Evolutionary conservation across 2,329 filamentous ascomycete species (phyloP), one percentile per base, ranked within the genome.

Genomic region (Ceratocystis destructans): DNA sequence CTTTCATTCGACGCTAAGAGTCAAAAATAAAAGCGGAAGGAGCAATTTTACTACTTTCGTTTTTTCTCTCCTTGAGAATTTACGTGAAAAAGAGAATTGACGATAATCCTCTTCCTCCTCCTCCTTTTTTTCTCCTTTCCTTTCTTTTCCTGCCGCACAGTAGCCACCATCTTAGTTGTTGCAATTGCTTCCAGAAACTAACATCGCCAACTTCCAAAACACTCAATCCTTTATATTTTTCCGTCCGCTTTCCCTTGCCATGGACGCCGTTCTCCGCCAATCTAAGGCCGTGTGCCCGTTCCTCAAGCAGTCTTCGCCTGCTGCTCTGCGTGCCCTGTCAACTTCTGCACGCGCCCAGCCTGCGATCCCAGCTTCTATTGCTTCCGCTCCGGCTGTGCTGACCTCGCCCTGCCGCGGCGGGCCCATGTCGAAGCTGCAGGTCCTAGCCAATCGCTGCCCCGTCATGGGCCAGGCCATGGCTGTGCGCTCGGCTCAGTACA

Each of bases 401-500:
- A 3, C 28, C 25, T 72, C 82, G 69, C 88, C 88, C 65, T 87
- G 87, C 67, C 89, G 91, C 73, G 93, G 92, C 71, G 90, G 92
- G 73, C 90, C 90, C 77, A 96, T 97, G 85, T 96, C 91, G 73
- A 97, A 96, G 79, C 83, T 99, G 73, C 94, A 97, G 80, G 85
- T 94, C 71, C 86, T 96, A 73, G 94, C 90, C 73, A 87, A 91
- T 74, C 90, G 93, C 76, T 99, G 94, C 83, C 94, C 94, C 68
- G 88, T 99, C 77, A 99, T 99, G 94, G 93, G 92, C 76, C 96
- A 96, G 82, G 94, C 94, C 53, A 84, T 99, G 75, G 89, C 90
- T 69, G 87, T 96, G 48, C 93, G 96, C 81, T 83, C 83, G 59
- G 81, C 84, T 69, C 81, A 82, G 73, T 75, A 79, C 62, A 77